Evolutionary conservation across 2,329 filamentous ascomycete species (phyloP), one percentile per base, ranked within the genome.

Genomic region (Ramichloridium luteum): DNA sequence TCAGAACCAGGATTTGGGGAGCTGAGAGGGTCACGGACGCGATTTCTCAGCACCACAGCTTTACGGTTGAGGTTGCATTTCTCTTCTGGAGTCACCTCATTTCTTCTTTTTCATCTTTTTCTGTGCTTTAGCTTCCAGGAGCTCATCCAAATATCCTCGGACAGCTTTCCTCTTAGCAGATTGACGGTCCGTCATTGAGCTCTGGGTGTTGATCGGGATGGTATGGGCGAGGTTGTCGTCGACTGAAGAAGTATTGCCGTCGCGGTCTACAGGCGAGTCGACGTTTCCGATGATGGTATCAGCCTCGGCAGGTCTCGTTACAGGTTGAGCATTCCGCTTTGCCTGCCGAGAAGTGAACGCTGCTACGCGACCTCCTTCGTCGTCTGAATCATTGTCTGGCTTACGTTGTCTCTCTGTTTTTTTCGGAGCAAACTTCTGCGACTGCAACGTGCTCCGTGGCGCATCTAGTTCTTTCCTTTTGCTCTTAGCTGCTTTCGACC

Each of bases 81-180:
- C n/a, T n/a, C n/a, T n/a, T n/a, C n/a, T 23, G 8, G 20, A 8
- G 20, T n/a, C 20, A 8, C 20, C 20, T n/a, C 8, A 23, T 23
- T 59, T 60, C 48, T 57, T 59, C 40, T 57, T 59, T 49, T 59
- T 62, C 44, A 62, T 65, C 45, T 63, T 65, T 53, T 69, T 72
- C 42, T 61, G 66, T 6, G 60, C 59, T 17, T 60, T 58, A 35
- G 61, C 53, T 3, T 55, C 56, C 4, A 67, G 48, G 11, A 74
- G 48, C 40, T 73, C 66, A 46, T 74, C 70, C 17, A 74, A 52
- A 44, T 67, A 73, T 23, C 20, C 20, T 23, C 20, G 35, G 5
- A 46, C 54, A 1, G 54, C 55, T 30, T 59, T 57, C 41, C 59
- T 64, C 13, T 45, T 48, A n/a, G 44, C 30, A 12, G 34, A n/a